phyloP scores from a whole-genome alignment of 176 grass and related monocot genomes.

The Melocanna baccifera region DNA sequence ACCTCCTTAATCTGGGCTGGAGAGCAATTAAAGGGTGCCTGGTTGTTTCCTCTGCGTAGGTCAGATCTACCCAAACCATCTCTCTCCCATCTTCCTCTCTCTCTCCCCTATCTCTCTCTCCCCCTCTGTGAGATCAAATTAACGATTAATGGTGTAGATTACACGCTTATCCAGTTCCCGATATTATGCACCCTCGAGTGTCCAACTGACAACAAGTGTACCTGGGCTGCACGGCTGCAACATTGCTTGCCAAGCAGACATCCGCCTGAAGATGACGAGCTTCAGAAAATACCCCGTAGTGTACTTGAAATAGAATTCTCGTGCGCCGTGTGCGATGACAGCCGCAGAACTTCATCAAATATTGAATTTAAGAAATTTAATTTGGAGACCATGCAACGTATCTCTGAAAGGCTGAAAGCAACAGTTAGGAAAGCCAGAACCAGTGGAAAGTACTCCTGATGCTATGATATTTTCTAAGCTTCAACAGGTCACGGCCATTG shows the following conservation, averaged over 20 bases:
- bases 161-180: background rate
- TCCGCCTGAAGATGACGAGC: background rate
- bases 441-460: background rate
- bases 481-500: background rate
- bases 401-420: background rate
- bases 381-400: background rate
- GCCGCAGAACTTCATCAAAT: too few species aligned
- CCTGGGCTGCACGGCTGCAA: background rate
- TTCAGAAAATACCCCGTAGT: too few species aligned
- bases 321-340: too few species aligned
- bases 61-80: too few species aligned
- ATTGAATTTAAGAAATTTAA: background rate
- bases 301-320: background rate
- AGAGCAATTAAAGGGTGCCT: too few species aligned
- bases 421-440: background rate
- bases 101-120: too few species aligned
- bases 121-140: background rate
- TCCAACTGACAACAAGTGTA: background rate
- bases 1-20: too few species aligned
- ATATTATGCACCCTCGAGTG: too few species aligned
- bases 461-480: background rate
- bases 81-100: too few species aligned
- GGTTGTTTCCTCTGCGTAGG: too few species aligned
- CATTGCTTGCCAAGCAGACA: background rate
- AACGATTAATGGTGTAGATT: background rate